Evolutionary conservation across 129 eudicot species (phyloP).

Genomic region (Flaveria bidentis): DNA sequence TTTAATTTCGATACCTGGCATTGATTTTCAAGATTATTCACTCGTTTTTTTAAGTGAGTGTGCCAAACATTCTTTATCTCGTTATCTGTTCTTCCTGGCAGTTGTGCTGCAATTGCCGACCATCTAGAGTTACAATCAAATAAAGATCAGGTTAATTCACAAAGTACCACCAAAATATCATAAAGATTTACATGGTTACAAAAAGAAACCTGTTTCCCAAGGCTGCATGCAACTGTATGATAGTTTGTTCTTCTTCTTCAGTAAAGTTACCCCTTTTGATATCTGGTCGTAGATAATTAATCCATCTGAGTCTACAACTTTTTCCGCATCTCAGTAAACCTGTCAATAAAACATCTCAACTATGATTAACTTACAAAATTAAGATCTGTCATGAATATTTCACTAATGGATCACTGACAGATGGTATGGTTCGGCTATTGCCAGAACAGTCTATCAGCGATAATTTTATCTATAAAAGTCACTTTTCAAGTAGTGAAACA

Average conservation of each 20-base stretch:
- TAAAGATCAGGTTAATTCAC: background rate
- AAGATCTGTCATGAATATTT: too few species aligned
- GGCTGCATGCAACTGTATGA: slow-evolving; percentile 53
- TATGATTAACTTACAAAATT: background rate
- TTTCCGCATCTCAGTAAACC: slow-evolving; percentile 76
- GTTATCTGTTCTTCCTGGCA: slow-evolving; percentile 88
- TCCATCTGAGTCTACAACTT: slow-evolving; percentile 82
- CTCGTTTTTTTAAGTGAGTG: slow-evolving; percentile 69
- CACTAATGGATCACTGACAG: too few species aligned
- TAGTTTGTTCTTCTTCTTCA: slow-evolving; percentile 66
- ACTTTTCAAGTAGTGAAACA: background rate
- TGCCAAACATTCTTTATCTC: slow-evolving; percentile 92
- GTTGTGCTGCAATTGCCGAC: slow-evolving; percentile 78
- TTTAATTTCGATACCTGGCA: background rate
- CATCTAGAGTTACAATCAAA: slow-evolving; percentile 45
- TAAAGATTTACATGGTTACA: background rate
- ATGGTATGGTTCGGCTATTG: too few species aligned
- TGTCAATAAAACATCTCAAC: slow-evolving; percentile 5
- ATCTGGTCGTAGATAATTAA: slow-evolving; percentile 63
- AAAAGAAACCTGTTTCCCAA: slow-evolving; percentile 67
- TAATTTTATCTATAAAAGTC: background rate
- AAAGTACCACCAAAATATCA: background rate
- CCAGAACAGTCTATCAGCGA: too few species aligned
- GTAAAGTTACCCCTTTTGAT: slow-evolving; percentile 68
- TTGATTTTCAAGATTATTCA: slow-evolving; percentile 27